These are phyloP conservation scores for Tremella yokohamensis DNA, from an alignment of 768 basidiomycete genomes.

Conservation along the genomic window DNA sequence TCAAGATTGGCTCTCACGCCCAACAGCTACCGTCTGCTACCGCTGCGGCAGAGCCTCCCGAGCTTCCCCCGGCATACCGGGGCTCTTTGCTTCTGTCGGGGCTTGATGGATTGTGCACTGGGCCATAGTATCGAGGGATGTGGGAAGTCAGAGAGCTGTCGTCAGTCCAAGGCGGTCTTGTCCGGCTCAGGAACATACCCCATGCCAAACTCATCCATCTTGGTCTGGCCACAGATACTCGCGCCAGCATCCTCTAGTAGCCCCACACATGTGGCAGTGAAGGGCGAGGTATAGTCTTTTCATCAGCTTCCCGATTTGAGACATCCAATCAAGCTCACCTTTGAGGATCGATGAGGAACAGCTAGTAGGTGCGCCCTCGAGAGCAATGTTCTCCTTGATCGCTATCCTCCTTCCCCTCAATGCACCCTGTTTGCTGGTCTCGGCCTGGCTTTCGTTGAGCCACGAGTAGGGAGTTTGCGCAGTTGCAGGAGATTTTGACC, in stretches of 20 bases:
- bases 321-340: constrained; percentile 52
- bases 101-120: constrained; percentile 72
- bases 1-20: constrained; percentile 60
- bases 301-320: not conserved
- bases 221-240: constrained; percentile 77
- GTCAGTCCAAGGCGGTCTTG: not conserved
- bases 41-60: constrained; percentile 90
- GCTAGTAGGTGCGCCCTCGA: constrained; percentile 62
- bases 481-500: constrained; percentile 7
- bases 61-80: constrained; percentile 84
- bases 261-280: constrained; percentile 78
- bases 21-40: constrained; percentile 79
- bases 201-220: constrained; percentile 99
- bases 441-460: constrained; percentile 17
- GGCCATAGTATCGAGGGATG: constrained; percentile 66
- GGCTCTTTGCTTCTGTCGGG: constrained; percentile 47
- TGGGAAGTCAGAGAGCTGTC: constrained; percentile 65
- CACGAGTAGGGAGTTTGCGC: constrained; percentile 37
- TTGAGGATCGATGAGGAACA: constrained; percentile 74
- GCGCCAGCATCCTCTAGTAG: constrained; percentile 65
- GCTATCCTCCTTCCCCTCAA: constrained; percentile 54
- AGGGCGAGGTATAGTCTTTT: constrained; percentile 71
- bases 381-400: constrained; percentile 85
- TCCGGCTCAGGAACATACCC: constrained; percentile 59
- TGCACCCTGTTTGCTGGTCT: constrained; percentile 17